Base-by-base conservation (phyloP, 768 basidiomycete species). In the Mycena leptocephala region DNA sequence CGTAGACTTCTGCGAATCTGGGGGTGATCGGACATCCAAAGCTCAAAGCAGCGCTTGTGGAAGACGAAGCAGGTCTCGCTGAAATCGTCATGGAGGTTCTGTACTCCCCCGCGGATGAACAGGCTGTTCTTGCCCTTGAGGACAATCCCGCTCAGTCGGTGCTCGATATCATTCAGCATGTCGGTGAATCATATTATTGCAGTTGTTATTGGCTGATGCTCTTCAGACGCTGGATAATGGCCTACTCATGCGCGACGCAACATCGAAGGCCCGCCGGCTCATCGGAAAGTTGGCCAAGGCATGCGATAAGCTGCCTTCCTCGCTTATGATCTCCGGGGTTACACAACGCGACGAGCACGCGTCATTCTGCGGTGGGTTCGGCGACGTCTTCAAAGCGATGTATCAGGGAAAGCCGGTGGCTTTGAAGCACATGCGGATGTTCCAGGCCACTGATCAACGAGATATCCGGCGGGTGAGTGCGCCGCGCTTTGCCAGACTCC, bases 141-240 rank as follows among this genome's bases (percentile, higher is more conserved):
- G 77, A 72, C n/a, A 46, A 76, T 10, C 53, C 53, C 10, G 77
- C 77, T 0, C 77, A 78, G 39, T 72, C 74, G 3, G 16, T 78
- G 20, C 68, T 78, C 30, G 77, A 78, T 35, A 76, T 78, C 41
- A 30, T 76, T 7, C 77, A 78, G 64, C 26, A 72, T 66, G 77
- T 78, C 28, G 6, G 72, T 61, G 2, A 1, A 9, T 35, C 20
- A 9, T 22, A 22, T 22, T 51, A n/a, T 13, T 18, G 2, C 7
- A 8, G 3, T 51, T 14, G 18, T 16, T 1, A 1, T 18, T 3
- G 9, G 14, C 37, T 62, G 28, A 72, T 22, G 7, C 30, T 61
- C 35, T 28, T 26, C 66, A 75, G 74, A 63, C 62, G 30, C 48
- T 75, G 26, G 74, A 75, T 32, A 62, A 35, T 20, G 74, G 59